Percentiles rank a stretch among this genome's conserved stretches.
phyloP scores from a whole-genome alignment of 306 rosid species.

The Citrullus colocynthis region DNA sequence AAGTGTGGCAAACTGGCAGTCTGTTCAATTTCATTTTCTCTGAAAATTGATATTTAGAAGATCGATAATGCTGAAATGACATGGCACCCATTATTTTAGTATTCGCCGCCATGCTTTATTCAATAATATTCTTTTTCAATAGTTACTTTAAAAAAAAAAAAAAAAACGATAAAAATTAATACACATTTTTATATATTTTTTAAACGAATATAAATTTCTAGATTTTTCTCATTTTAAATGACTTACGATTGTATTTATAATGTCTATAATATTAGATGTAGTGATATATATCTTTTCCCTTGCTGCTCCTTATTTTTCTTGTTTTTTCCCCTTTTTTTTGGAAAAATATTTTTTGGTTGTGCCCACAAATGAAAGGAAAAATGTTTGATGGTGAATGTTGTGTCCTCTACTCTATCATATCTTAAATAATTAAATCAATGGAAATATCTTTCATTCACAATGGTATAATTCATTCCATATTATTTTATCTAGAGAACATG shows the following conservation, averaged over 20 bases:
- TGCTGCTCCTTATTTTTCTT: background rate
- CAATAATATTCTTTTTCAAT: no score
- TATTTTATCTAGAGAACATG: background rate
- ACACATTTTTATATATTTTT: no score
- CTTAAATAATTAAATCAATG: background rate
- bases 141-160: background rate
- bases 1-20: background rate
- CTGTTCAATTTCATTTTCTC: background rate
- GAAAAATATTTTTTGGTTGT: background rate
- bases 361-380: background rate
- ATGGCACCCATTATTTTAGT: background rate
- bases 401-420: background rate
- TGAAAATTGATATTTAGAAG: background rate
- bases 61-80: background rate
- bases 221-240: background rate
- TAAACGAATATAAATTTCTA: background rate
- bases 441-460: background rate
- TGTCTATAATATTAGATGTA: no score
- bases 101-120: background rate
- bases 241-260: background rate
- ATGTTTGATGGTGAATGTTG: background rate
- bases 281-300: background rate
- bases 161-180: no score
- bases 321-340: background rate
- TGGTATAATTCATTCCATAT: background rate